Base-by-base conservation (phyloP, 352 stramenopile species). In the Globisporangium emineosum region DNA sequence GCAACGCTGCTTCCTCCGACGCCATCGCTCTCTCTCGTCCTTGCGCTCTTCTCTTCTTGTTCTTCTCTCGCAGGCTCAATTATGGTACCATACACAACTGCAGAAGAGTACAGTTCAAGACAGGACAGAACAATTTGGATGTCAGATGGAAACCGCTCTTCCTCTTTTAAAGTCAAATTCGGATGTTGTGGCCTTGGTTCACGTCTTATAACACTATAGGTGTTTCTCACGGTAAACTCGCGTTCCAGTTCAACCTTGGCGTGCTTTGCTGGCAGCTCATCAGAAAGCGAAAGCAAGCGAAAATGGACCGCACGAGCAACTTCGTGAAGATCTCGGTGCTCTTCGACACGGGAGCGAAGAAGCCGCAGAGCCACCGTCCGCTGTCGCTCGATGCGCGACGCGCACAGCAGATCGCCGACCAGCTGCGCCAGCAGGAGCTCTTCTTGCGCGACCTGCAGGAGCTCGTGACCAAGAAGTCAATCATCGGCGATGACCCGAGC, bases 311-410 rank as follows among this genome's bases (percentile, higher is more conserved):
- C 29, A 94, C 86, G 67, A 85, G 78, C 72, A 83, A 94, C 69
- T 94, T 94, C 51, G 83, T 92, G 52, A 82, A 85, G 64, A 91
- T 94, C 68, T 85, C 81, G 50, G 78, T 93, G 75, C 81, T 94
- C 30, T 94, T 93, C 49, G 83, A 90, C 68, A 89, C 79, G 27
- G 80, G 83, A n/a, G 65, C 49, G 21, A 68, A 64, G 35, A 73
- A 76, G 37, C 65, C 74, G 35, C 77, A 80, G 32, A 76, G 71
- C 4, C 81, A 94, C 62, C 70, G 77, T 2, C 86, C 86, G 43
- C 71, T 94, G 32, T 94, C 86, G 10, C 71, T 82, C 13, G 83
- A 91, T 62, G 82, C 86, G 49, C 78, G 83, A 2, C 68, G 82
- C 21, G 79, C 83, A 49, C 83, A 94, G 77, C 83, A 93, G 65